A percentile compares a stretch with the other conserved stretches of the same genome.
These are phyloP conservation scores for Pythium grandisporangium DNA, from an alignment of 352 stramenopile genomes.

Conservation along the genomic window DNA sequence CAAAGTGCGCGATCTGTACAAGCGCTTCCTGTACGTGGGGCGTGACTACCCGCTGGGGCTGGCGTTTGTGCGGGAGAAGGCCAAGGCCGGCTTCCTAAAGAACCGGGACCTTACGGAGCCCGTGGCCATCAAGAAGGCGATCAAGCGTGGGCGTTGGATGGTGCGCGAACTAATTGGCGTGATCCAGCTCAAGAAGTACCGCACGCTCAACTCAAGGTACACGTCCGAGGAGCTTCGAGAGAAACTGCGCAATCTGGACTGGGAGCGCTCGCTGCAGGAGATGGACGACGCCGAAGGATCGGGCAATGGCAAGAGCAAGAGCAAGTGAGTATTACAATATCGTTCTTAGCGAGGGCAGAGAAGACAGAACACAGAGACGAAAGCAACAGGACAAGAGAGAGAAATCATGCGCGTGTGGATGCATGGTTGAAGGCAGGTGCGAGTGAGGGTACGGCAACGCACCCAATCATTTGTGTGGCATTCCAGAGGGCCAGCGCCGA, in stretches of 20 bases:
- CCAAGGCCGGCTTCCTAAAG: conserved; percentile 88
- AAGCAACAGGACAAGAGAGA: not conserved
- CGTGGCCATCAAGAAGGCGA: conserved; percentile 85
- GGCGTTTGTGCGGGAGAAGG: conserved; percentile 85
- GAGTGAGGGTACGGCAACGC: no score
- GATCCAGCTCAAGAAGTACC: conserved; percentile 97
- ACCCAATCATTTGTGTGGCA: no score
- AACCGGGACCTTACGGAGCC: conserved; percentile 63
- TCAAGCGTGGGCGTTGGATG: conserved; percentile 90
- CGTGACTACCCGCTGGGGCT: conserved; percentile 92
- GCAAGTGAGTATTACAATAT: no score
- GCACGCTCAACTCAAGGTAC: conserved; percentile 91
- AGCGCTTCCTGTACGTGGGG: conserved; percentile 90
- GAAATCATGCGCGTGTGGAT: not conserved
- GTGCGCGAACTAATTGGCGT: conserved; percentile 95
- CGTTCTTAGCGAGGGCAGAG: no score
- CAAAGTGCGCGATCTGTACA: conserved; percentile 94
- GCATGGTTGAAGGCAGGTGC: no score
- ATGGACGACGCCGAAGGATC: not conserved
- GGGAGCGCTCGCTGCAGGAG: conserved; percentile 9
- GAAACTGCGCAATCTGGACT: conserved; percentile 42
- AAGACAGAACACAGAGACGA: conserved; percentile 4
- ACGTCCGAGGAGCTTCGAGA: conserved; percentile 68
- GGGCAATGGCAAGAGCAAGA: not conserved
- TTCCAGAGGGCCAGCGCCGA: no score